A percentile compares a stretch with the other conserved stretches of the same genome.
These are phyloP conservation scores for Xanthoconium stramineum DNA, from an alignment of 768 basidiomycete species.

Conservation along the genomic window DNA sequence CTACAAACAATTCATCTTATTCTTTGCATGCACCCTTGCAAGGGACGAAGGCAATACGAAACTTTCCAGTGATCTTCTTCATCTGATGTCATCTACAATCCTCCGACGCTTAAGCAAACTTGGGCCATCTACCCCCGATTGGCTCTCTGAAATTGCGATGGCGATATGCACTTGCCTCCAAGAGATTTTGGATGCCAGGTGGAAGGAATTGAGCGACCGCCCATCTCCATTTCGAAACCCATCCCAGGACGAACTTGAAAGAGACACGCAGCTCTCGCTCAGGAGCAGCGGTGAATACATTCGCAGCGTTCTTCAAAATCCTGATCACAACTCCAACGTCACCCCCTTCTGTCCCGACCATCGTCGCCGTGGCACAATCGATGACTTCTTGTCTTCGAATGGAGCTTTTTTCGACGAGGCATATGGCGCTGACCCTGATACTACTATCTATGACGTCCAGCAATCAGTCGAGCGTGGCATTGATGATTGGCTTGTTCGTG, in stretches of 20 bases:
- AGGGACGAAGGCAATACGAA: neutral
- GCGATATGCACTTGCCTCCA: neutral
- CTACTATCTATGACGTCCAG: conserved; percentile 38
- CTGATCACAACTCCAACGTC: neutral
- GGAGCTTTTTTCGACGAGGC: conserved; percentile 5
- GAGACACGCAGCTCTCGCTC: neutral
- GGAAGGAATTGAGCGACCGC: neutral
- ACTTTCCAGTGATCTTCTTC: neutral
- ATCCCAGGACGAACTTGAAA: neutral
- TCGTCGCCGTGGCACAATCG: conserved; percentile 6
- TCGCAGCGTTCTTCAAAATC: neutral
- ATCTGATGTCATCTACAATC: neutral
- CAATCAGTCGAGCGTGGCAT: conserved; percentile 28
- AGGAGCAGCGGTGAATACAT: neutral
- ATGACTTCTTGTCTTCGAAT: conserved; percentile 16
- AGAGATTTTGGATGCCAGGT: neutral
- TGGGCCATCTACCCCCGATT: neutral
- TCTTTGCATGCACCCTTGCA: neutral
- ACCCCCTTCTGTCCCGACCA: conserved; percentile 2
- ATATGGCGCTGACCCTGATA: conserved; percentile 3
- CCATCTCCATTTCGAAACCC: neutral
- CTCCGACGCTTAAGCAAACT: neutral
- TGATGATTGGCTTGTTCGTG: conserved; percentile 30
- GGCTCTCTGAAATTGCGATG: neutral
- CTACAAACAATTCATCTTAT: neutral